phyloP scores from a whole-genome alignment of 2,329 filamentous ascomycete species.

The Pseudopyricularia javanii region DNA sequence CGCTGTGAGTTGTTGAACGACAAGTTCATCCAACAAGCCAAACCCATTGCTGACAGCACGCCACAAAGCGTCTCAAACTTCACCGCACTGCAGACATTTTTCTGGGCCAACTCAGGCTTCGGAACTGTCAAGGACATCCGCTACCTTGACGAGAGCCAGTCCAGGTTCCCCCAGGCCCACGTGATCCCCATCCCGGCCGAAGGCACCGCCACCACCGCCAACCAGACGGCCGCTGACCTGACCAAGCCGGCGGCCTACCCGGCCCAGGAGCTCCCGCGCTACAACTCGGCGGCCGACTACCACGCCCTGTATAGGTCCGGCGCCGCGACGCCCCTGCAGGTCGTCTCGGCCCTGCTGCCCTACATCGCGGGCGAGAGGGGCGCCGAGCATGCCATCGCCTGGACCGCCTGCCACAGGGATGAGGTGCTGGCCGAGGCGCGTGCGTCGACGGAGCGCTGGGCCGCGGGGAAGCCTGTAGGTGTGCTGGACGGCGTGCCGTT shows the following conservation, averaged over 20 bases:
- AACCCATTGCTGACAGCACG: conserved; percentile 1
- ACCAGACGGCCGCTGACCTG: conserved; percentile 22
- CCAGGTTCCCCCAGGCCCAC: conserved; percentile 19
- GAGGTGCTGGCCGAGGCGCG: conserved; percentile 54
- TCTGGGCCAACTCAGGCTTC: conserved; percentile 60
- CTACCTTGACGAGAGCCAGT: conserved; percentile 28
- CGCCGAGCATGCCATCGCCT: conserved; percentile 58
- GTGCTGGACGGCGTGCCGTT: conserved; percentile 73
- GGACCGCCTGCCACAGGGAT: conserved; percentile 54
- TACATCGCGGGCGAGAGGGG: conserved; percentile 49
- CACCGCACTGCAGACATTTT: conserved; percentile 45
- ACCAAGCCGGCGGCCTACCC: conserved; percentile 22
- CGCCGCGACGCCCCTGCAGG: conserved; percentile 56
- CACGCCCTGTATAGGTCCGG: conserved; percentile 62
- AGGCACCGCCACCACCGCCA: background rate
- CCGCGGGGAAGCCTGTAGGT: conserved; percentile 50
- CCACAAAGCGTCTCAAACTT: conserved; percentile 42
- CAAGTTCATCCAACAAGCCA: background rate
- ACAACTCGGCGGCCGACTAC: conserved; percentile 65
- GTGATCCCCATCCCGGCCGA: conserved; percentile 3
- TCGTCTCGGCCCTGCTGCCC: conserved; percentile 59
- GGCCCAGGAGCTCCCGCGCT: conserved; percentile 32
- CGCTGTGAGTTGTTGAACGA: conserved; percentile 11
- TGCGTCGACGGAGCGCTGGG: conserved; percentile 62
- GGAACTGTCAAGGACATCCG: conserved; percentile 31